Conservation (phyloP, 768 basidiomycete genomes). For the Boletus rubescentipes region DNA sequence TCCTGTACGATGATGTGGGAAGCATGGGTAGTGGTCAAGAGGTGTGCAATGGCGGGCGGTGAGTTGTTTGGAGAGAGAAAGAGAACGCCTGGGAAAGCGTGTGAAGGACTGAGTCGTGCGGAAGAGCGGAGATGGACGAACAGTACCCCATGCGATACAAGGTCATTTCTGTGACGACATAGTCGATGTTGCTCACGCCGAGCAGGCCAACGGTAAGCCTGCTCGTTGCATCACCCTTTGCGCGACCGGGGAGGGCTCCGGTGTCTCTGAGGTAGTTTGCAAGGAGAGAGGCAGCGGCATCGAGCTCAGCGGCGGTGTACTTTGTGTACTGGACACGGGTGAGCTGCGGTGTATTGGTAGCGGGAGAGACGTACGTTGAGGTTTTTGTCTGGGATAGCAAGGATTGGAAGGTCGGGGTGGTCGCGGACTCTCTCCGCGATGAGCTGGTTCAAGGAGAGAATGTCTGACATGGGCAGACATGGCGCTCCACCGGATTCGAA, state of each 20-base stretch:
- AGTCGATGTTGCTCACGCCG: conserved; percentile 28
- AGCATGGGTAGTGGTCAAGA: conserved; percentile 32
- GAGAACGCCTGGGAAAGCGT: conserved; percentile 23
- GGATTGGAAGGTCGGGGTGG: conserved; percentile 20
- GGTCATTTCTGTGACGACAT: conserved; percentile 25
- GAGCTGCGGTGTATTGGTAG: not conserved
- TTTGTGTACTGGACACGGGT: conserved; percentile 18
- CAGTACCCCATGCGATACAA: conserved; percentile 34
- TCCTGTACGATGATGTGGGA: conserved; percentile 26
- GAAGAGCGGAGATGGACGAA: conserved; percentile 6
- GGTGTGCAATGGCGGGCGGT: conserved; percentile 43
- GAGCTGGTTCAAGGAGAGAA: conserved; percentile 30
- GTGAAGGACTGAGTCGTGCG: not conserved
- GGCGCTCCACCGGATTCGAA: not conserved
- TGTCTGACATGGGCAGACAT: conserved; percentile 17
- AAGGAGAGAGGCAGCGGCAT: conserved; percentile 27
- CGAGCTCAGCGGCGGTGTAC: conserved; percentile 26
- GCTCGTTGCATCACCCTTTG: conserved; percentile 24
- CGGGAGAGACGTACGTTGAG: conserved; percentile 12
- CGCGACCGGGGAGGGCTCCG: conserved; percentile 21
- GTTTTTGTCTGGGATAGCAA: conserved; percentile 27
- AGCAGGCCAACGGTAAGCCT: conserved; percentile 26
- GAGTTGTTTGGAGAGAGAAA: conserved; percentile 47
- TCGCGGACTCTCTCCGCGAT: conserved; percentile 19
- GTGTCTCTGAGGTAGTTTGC: conserved; percentile 23